Percentiles rank a stretch among this genome's conserved stretches.
phyloP scores from a whole-genome alignment of 805 yeast genomes.

The Ascoidea asiatica region DNA sequence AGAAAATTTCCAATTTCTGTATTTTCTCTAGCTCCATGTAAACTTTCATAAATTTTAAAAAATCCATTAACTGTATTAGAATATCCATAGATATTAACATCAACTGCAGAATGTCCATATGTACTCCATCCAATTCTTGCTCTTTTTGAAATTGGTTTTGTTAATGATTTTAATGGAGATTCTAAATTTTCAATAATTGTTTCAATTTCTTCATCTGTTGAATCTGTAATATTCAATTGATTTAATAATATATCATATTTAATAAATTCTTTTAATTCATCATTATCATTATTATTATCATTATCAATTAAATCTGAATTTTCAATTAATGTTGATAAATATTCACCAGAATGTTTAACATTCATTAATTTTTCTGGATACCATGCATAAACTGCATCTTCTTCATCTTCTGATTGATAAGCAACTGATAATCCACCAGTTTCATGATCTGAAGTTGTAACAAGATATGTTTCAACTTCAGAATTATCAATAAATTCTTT shows the following conservation, averaged over 20 bases:
- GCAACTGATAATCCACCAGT: slow-evolving; percentile 92
- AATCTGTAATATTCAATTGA: slow-evolving; percentile 57
- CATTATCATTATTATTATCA: slow-evolving; percentile 14
- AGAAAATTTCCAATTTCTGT: slow-evolving; percentile 71
- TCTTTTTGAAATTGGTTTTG: slow-evolving; percentile 62
- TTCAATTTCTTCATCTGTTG: slow-evolving; percentile 38
- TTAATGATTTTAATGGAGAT: slow-evolving; percentile 32
- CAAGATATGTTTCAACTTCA: slow-evolving; percentile 63
- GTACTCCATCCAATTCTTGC: slow-evolving; percentile 95
- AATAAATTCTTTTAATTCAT: slow-evolving; percentile 30
- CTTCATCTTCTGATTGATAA: slow-evolving; percentile 59
- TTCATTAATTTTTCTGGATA: slow-evolving; percentile 61
- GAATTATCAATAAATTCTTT: slow-evolving; percentile 51
- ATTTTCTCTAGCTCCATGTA: slow-evolving; percentile 79
- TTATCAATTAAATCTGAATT: slow-evolving; percentile 14
- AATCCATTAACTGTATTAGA: slow-evolving; percentile 40
- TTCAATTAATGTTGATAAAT: slow-evolving; percentile 33
- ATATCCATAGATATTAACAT: slow-evolving; percentile 80
- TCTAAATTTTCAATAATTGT: slow-evolving; percentile 22
- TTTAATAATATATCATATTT: slow-evolving; percentile 35
- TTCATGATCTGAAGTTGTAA: slow-evolving; percentile 89
- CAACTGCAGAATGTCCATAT: slow-evolving; percentile 93
- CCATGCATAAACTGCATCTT: slow-evolving; percentile 87
- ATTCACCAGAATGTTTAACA: slow-evolving; percentile 71
- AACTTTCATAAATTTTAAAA: slow-evolving; percentile 25